Base-by-base conservation (phyloP, 169 alveolate genomes). In the Cryptosporidium sp. region DNA sequence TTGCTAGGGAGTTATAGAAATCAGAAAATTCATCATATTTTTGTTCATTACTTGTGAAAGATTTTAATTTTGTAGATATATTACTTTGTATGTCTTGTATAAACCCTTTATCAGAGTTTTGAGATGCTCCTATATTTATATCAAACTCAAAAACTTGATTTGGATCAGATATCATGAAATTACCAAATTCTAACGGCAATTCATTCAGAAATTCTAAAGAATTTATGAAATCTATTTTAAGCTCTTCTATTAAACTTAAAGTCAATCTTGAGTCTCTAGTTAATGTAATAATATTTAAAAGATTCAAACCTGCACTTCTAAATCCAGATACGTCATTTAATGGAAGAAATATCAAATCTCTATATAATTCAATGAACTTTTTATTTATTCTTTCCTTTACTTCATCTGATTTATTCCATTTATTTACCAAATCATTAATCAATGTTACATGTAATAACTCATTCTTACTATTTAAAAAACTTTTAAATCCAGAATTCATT, bases 161-260 rank as follows among this genome's bases (percentile, higher is more conserved):
- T 10, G 72, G 86, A 8, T 73, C 61, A n/a, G 86, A 73, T 56
- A 73, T 23, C 23, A 73, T 21, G 35, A 73, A 73, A 73, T 73
- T 70, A 8, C 70, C 70, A 37, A 73, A 60, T 35, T 53, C 86
- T 5, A 14, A 4, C 4, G 86, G 86, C 14, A 73, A 23, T 18
- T 29, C 56, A 23, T 51, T 39, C 0, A 73, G 45, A 56, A 73
- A 73, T 5, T 73, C 86, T 58, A 73, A 39, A 58, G 86, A 73
- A n/a, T 18, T 73, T 14, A 26, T 10, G 16, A 42, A 21, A 14
- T 65, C 16, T 18, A 29, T 10, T 14, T 67, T 39, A 1, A 80
- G 42, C n/a, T 21, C 14, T 14, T 65, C 68, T 5, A 53, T 37
- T 26, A 80, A 33, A 14, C 39, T 33, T 18, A 42, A 9, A 16